Evolutionary conservation across 2,329 filamentous ascomycete species (phyloP), one percentile per base, ranked within the genome.

Genomic region (Ophiostoma piceae): DNA sequence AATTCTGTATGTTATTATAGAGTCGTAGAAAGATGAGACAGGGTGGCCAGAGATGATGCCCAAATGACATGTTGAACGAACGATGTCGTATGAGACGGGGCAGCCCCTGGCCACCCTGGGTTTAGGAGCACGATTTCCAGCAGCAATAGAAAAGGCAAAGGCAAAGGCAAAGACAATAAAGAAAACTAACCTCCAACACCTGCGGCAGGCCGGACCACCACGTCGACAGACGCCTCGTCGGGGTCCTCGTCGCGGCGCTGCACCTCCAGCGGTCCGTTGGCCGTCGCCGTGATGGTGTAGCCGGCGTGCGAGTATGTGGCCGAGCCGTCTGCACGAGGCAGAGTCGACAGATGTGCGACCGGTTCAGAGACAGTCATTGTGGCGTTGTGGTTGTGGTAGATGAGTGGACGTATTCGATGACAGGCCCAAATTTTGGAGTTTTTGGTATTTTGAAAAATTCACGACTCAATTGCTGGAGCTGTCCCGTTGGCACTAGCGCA

Each of bases 201-300:
- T 73, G 90, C 88, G 47, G 91, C 90, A 67, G 94, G 94, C 78
- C 95, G 88, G 73, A 99, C 87, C 77, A 94, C 88, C 71, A 99
- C 92, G 79, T 98, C 95, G 74, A 99, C 84, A 67, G 90, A 87
- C 37, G 94, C 92, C 81, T 97, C 93, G 79, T 96, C 94, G 8
- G 95, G 91, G 74, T 95, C 87, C 79, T 98, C 92, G 77, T 99
- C 94, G 75, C 92, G 88, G 76, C 94, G 87, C 75, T 89, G 88
- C 19, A 94, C 92, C 81, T 99, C 95, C 74, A 98, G 87, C 19
- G 95, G 95, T 0, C 94, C 95, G 79, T 97, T 98, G 74, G 96
- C 92, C 16, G 92, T 90, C 70, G 90, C 91, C 69, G 96, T 87
- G 73, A 98, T 86, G 64, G 89, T 90, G 79, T 93, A 96, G 67